Percentiles rank a stretch among this genome's conserved stretches.
Conservation (phyloP, 768 basidiomycete species). For the Sporobolomyces roseus region DNA sequence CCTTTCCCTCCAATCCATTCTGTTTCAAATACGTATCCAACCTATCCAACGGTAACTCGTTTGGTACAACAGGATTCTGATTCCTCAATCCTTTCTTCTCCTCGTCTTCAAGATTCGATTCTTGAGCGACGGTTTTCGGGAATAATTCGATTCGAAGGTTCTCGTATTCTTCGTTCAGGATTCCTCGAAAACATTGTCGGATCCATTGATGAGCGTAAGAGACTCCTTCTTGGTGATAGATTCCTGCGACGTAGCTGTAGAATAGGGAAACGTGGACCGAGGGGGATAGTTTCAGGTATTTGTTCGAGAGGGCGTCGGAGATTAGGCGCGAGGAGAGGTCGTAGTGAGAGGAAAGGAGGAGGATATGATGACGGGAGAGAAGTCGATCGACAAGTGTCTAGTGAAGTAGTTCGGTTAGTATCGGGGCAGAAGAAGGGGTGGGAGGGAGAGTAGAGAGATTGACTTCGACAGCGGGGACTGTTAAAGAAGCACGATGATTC, state of each 20-base stretch:
- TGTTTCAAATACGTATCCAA: neutral
- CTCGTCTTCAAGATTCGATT: neutral
- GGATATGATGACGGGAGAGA: neutral
- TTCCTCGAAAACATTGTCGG: slow-evolving; percentile 13
- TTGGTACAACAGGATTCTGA: neutral
- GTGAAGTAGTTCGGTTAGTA: too few relatives aligned
- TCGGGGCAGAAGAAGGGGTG: neutral
- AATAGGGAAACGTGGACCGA: slow-evolving; percentile 9
- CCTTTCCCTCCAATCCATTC: neutral
- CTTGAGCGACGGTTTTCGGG: neutral
- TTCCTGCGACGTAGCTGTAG: slow-evolving; percentile 16
- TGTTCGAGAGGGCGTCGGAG: neutral
- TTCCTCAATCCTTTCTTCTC: neutral
- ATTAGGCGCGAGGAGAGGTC: neutral
- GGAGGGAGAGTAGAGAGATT: neutral
- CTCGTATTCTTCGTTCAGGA: slow-evolving; percentile 6
- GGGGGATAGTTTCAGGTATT: neutral
- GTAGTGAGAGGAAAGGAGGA: neutral
- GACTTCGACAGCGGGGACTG: neutral
- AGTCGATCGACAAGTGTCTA: neutral
- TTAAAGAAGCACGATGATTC: neutral
- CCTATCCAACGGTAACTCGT: neutral
- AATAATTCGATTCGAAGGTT: neutral
- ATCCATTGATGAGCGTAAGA: slow-evolving; percentile 7
- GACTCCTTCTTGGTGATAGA: slow-evolving; percentile 15